Conservation (phyloP, 371 early-diverging fungal genomes). For the Actinomortierella ambigua region DNA sequence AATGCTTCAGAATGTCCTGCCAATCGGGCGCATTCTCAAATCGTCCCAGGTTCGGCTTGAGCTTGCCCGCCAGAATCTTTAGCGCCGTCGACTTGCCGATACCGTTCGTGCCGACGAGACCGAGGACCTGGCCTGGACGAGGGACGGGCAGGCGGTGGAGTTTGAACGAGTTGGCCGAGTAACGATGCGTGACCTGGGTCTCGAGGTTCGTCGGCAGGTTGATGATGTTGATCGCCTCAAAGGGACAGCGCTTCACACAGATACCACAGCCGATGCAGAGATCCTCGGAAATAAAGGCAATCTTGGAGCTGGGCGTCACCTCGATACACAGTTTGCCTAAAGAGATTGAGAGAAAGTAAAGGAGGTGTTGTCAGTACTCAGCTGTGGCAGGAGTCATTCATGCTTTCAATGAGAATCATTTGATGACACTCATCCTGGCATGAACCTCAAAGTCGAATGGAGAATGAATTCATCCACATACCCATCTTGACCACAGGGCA, state of each 20-base stretch:
- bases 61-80: constrained; percentile 96
- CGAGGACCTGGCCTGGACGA: constrained; percentile 97
- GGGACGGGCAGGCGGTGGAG: constrained; percentile 99
- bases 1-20: constrained; percentile 96
- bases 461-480: constrained; percentile 16
- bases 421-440: no score
- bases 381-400: no score
- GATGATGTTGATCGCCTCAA: constrained; percentile 98
- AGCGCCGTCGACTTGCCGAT: constrained; percentile 98
- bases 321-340: constrained; percentile 97
- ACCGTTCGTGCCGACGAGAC: constrained; percentile 99
- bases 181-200: constrained; percentile 98
- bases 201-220: constrained; percentile 99
- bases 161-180: constrained; percentile 99
- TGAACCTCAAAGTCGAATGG: no score
- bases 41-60: constrained; percentile 98
- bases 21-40: constrained; percentile 94
- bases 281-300: constrained; percentile 94
- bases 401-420: no score
- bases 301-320: constrained; percentile 84
- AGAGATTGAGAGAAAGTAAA: not conserved
- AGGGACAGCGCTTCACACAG: constrained; percentile 99
- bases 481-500: constrained; percentile 66
- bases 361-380: no score
- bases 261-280: constrained; percentile 99